Evolutionary conservation across 768 basidiomycete species (phyloP).

Genomic region (Leccinum variicolor): DNA sequence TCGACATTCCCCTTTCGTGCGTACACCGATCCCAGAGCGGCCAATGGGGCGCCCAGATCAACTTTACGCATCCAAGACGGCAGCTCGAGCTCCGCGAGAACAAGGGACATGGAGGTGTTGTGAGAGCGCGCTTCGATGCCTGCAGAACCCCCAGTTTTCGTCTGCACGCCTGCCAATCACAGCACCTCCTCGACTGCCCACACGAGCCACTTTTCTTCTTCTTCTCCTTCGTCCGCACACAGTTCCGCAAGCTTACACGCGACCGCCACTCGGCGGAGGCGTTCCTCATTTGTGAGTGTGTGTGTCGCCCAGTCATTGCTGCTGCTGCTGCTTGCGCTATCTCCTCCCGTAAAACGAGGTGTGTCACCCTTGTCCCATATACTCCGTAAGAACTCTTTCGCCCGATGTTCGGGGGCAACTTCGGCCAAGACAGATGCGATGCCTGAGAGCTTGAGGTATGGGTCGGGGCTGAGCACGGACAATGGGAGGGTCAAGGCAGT

Average conservation of each 20-base stretch:
- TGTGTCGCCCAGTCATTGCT: constrained; percentile 19
- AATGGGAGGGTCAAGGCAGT: constrained; percentile 45
- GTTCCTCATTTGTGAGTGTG: constrained; percentile 33
- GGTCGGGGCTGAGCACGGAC: constrained; percentile 36
- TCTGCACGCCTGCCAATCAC: constrained; percentile 19
- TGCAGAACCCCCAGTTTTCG: not conserved
- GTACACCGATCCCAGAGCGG: constrained; percentile 63
- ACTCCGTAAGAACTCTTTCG: constrained; percentile 22
- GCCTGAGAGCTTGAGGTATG: constrained; percentile 65
- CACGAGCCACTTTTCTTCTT: constrained; percentile 44
- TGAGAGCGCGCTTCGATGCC: not conserved
- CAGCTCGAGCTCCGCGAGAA: constrained; percentile 51
- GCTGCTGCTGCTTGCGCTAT: constrained; percentile 2
- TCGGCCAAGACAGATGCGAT: constrained; percentile 61
- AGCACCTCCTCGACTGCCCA: constrained; percentile 44
- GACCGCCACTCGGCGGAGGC: constrained; percentile 42
- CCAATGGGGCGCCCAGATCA: constrained; percentile 66
- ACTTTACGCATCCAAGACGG: constrained; percentile 58
- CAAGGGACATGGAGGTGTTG: constrained; percentile 13
- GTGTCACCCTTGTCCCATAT: constrained; percentile 19
- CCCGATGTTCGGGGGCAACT: constrained; percentile 34
- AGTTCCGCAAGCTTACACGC: constrained; percentile 46
- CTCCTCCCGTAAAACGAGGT: not conserved
- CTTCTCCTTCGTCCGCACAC: constrained; percentile 32
- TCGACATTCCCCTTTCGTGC: constrained; percentile 52